Evolutionary conservation across 2,329 filamentous ascomycete species (phyloP).

Genomic region (Berkeleyomyces basicola): DNA sequence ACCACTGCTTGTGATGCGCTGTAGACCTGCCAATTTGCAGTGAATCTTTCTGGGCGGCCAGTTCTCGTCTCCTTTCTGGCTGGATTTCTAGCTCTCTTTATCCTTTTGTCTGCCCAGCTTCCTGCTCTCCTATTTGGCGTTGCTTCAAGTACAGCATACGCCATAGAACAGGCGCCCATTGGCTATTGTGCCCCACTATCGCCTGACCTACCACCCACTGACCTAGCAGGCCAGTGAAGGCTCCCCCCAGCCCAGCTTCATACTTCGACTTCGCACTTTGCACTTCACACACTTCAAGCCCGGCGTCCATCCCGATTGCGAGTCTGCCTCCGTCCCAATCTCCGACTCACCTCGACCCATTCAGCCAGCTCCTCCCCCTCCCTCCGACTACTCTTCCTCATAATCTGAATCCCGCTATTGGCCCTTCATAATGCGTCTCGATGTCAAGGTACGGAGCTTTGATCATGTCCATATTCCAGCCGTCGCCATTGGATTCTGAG

Average conservation of each 20-base stretch:
- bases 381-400: not conserved
- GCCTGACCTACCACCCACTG: not conserved
- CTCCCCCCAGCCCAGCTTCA: not conserved
- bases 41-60: not conserved
- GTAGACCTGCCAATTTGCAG: not conserved
- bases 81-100: not conserved
- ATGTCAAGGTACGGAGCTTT: slow-evolving; percentile 15
- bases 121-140: not conserved
- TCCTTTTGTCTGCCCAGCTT: not conserved
- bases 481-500: not conserved
- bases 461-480: not conserved
- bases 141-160: not conserved
- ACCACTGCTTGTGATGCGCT: not conserved
- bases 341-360: not conserved
- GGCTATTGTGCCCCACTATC: slow-evolving; percentile 5
- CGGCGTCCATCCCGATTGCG: not conserved
- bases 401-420: not conserved
- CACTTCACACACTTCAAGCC: not conserved
- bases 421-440: slow-evolving; percentile 15
- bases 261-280: not conserved
- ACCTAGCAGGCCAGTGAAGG: not conserved
- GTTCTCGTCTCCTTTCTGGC: not conserved
- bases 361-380: not conserved
- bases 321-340: not conserved
- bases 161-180: not conserved